Base-by-base conservation (phyloP, 805 yeast species). In the Hanseniaspora occidentalis region DNA sequence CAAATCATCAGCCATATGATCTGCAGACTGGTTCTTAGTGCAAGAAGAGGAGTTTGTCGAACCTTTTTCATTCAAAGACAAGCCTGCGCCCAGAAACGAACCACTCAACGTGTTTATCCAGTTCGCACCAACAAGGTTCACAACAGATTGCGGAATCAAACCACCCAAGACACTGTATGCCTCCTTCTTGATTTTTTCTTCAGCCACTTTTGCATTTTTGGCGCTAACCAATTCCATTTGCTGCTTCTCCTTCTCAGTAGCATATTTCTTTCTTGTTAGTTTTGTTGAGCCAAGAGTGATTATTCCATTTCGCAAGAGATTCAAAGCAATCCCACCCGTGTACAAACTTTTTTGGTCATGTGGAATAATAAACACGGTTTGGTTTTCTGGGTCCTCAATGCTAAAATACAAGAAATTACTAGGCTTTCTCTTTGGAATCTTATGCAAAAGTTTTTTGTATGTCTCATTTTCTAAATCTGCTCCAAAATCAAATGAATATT, bases 1-100 rank as follows among this genome's bases (percentile, higher is more conserved):
- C 38, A 61, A 56, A 26, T 64, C 55, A 7, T 48, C 45, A 20
- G 52, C 51, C 29, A 52, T 42, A 44, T 49, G 45, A 24, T 21
- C 18, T 4, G 13, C 33, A n/a, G 13, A 8, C 17, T 7, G 4
- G 33, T 29, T 14, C n/a, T n/a, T n/a, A n/a, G n/a, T n/a, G n/a
- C n/a, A n/a, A n/a, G n/a, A n/a, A n/a, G n/a, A n/a, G n/a, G n/a
- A n/a, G n/a, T n/a, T n/a, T n/a, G n/a, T n/a, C n/a, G n/a, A n/a
- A n/a, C n/a, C n/a, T n/a, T n/a, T n/a, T n/a, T n/a, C n/a, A n/a
- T n/a, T 34, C 22, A 14, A 7, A 34, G 4, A 21, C 31, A 27
- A 27, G 7, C 31, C n/a, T 25, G 29, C 11, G 8, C 29, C 29
- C 29, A 25, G 4, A 25, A 25, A 25, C 14, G 29, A 25, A 25